These are phyloP conservation scores for Hypoxylon subgilvum DNA, from an alignment of 495 filamentous ascomycete genomes.

Conservation along the genomic window DNA sequence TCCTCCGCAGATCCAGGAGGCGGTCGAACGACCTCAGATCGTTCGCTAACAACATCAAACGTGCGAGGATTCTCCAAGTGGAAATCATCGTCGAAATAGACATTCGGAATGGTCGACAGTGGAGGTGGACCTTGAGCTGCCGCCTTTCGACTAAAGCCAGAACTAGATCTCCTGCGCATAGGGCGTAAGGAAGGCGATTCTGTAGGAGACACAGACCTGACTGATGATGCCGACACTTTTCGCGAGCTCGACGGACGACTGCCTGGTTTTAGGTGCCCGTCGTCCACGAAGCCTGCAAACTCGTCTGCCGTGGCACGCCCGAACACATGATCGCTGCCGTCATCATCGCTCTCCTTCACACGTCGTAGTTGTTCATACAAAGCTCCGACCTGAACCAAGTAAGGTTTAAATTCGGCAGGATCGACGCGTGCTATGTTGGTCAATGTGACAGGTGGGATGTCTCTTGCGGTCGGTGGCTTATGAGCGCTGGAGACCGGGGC, in stretches of 20 bases:
- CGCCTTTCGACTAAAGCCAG: conserved; percentile 55
- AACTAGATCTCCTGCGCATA: conserved; percentile 54
- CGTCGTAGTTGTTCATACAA: conserved; percentile 83
- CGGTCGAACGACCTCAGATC: conserved; percentile 86
- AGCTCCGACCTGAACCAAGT: conserved; percentile 79
- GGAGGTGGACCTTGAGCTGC: conserved; percentile 72
- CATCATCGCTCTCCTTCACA: conserved; percentile 71
- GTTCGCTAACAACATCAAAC: conserved; percentile 95
- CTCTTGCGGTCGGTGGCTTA: conserved; percentile 82
- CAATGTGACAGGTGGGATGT: conserved; percentile 93
- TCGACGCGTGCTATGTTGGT: conserved; percentile 89
- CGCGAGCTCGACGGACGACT: conserved; percentile 48
- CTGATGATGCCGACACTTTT: conserved; percentile 55
- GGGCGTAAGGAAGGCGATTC: conserved; percentile 53
- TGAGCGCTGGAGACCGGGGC: conserved; percentile 69
- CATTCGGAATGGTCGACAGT: conserved; percentile 84
- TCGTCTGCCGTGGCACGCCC: conserved; percentile 58
- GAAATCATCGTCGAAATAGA: conserved; percentile 96
- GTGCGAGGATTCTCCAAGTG: conserved; percentile 94
- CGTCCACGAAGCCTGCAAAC: conserved; percentile 52
- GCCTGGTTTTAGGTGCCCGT: conserved; percentile 50
- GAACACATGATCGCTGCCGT: conserved; percentile 52
- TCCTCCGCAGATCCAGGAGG: conserved; percentile 62
- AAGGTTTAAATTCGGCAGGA: conserved; percentile 76
- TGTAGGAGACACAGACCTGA: conserved; percentile 56